Conservation (phyloP, 805 yeast genomes). For the Helenozyma baotianmanensis region DNA sequence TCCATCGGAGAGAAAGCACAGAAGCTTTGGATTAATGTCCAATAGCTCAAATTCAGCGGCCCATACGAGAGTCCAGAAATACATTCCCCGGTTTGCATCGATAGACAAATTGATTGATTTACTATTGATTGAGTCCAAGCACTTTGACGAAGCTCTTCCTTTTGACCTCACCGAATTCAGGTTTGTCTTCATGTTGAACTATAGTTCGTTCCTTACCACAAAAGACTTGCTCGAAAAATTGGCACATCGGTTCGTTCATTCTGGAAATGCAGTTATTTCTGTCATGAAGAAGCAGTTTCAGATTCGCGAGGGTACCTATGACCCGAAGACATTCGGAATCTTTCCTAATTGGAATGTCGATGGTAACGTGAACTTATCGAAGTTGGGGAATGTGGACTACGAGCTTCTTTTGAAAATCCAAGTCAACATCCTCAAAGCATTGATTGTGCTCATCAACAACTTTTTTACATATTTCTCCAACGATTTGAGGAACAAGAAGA, state of each 20-base stretch:
- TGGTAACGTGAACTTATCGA: constrained; percentile 31
- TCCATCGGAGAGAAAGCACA: constrained; percentile 10
- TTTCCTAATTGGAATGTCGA: constrained; percentile 62
- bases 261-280: constrained; percentile 42
- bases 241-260: constrained; percentile 37
- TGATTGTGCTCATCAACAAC: constrained; percentile 63
- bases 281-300: constrained; percentile 33
- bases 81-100: constrained; percentile 49
- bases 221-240: constrained; percentile 35
- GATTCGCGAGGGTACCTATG: constrained; percentile 9
- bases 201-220: constrained; percentile 37
- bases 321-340: constrained; percentile 11
- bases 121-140: constrained; percentile 62
- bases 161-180: constrained; percentile 39
- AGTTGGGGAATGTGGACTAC: constrained; percentile 53
- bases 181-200: constrained; percentile 38
- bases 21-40: constrained; percentile 19
- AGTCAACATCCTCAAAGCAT: constrained; percentile 73
- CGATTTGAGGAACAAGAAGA: constrained; percentile 54
- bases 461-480: constrained; percentile 74
- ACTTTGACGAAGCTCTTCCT: constrained; percentile 42
- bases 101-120: constrained; percentile 76
- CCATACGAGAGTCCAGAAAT: constrained; percentile 5
- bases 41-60: constrained; percentile 7
- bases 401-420: constrained; percentile 71